These are phyloP conservation scores for Anisodus acutangulus DNA, from an alignment of 257 asterid species.

Conservation along the genomic window DNA sequence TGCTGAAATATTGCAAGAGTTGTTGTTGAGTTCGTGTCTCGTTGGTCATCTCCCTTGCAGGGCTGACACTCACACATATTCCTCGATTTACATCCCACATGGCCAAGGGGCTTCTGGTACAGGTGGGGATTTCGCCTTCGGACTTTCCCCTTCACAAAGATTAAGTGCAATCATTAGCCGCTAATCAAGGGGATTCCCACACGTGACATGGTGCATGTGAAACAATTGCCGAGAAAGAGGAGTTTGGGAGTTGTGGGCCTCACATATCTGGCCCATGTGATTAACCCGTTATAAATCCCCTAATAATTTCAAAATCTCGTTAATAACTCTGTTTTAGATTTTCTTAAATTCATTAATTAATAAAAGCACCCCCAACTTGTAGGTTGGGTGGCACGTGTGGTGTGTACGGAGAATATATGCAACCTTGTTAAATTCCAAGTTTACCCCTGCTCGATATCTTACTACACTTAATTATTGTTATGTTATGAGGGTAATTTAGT, in stretches of 20 bases:
- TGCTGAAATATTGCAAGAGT: too few species aligned
- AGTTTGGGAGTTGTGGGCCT: slow-evolving; percentile 35
- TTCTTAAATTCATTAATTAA: not conserved
- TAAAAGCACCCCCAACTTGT: not conserved
- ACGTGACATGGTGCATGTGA: slow-evolving; percentile 44
- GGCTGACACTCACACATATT: too few species aligned
- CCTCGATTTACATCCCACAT: too few species aligned
- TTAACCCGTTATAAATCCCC: slow-evolving; percentile 30
- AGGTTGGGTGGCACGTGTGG: slow-evolving; percentile 43
- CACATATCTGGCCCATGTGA: slow-evolving; percentile 50
- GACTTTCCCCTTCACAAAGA: too few species aligned
- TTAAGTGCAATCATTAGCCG: not conserved
- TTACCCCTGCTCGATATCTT: not conserved
- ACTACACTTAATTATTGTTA: not conserved
- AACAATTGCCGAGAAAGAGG: slow-evolving; percentile 31
- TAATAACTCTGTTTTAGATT: not conserved
- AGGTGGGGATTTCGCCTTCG: too few species aligned
- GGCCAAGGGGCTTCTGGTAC: too few species aligned
- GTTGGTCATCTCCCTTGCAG: too few species aligned
- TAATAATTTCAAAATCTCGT: slow-evolving; percentile 34
- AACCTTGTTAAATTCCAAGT: not conserved
- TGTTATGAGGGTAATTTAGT: not conserved
- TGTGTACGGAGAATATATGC: slow-evolving; percentile 19
- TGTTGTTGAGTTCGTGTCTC: too few species aligned
- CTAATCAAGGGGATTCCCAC: slow-evolving; percentile 34